phyloP scores from a whole-genome alignment of 805 yeast genomes.

The Candida germanica region DNA sequence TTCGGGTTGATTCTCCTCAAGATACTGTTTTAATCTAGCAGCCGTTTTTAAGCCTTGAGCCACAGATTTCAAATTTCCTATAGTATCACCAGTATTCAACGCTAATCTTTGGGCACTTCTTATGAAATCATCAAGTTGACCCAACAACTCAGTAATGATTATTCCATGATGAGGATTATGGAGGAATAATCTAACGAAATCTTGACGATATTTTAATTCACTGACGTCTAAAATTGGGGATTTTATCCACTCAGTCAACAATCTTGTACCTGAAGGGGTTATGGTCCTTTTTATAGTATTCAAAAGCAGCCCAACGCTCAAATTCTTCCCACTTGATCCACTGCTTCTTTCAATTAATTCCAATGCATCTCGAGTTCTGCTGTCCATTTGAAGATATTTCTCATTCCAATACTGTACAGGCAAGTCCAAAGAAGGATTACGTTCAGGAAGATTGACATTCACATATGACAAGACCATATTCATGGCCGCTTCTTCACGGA shows the following conservation, averaged over 20 bases:
- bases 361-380: constrained; percentile 71
- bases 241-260: constrained; percentile 77
- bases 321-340: constrained; percentile 38
- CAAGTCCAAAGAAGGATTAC: constrained; percentile 56
- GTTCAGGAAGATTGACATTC: constrained; percentile 68
- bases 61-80: constrained; percentile 26
- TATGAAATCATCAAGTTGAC: constrained; percentile 53
- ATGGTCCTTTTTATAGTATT: constrained; percentile 70
- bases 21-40: constrained; percentile 16
- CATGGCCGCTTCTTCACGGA: constrained; percentile 59
- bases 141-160: constrained; percentile 29
- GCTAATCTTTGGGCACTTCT: constrained; percentile 55
- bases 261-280: constrained; percentile 77
- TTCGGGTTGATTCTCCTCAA: constrained; percentile 16
- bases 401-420: constrained; percentile 59
- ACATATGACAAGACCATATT: constrained; percentile 62
- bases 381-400: constrained; percentile 70
- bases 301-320: constrained; percentile 65
- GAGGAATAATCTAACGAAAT: constrained; percentile 30
- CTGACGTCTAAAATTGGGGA: constrained; percentile 66
- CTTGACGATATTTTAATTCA: constrained; percentile 53
- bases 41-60: constrained; percentile 30
- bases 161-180: constrained; percentile 6
- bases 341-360: constrained; percentile 60
- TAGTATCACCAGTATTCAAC: constrained; percentile 32